Evolutionary conservation across 1,284 basidiomycete genomes (phyloP).

Genomic region (Puccinia brachypodii): DNA sequence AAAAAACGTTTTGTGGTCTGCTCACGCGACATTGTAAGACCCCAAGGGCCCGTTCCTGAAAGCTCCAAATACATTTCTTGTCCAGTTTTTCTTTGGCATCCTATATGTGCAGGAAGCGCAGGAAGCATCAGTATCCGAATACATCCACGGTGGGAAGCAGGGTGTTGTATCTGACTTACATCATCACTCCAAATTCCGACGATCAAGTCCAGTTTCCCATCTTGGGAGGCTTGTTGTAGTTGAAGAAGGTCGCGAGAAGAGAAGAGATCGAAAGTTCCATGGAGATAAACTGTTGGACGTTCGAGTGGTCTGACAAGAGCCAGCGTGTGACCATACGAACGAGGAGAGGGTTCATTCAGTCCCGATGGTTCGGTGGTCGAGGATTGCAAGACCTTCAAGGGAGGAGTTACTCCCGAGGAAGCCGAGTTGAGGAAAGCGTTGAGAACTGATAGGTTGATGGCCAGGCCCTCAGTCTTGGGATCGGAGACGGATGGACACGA

Average conservation of each 20-base stretch:
- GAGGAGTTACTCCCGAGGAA: neutral
- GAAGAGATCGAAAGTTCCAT: conserved; percentile 41
- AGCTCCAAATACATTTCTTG: conserved; percentile 28
- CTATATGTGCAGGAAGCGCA: neutral
- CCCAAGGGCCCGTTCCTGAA: conserved; percentile 36
- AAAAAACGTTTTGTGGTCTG: neutral
- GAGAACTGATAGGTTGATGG: conserved; percentile 20
- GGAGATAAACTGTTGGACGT: conserved; percentile 15
- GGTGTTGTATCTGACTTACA: neutral
- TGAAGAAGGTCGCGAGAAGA: conserved; percentile 16
- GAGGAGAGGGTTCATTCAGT: neutral
- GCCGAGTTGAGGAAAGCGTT: conserved; percentile 18
- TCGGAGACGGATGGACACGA: neutral
- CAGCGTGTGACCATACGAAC: neutral
- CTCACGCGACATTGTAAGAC: conserved; percentile 37
- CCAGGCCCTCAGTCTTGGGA: neutral
- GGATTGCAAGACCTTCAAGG: neutral
- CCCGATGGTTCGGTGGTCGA: neutral
- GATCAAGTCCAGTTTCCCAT: conserved; percentile 3
- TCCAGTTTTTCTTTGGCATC: conserved; percentile 24
- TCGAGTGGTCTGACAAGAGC: conserved; percentile 14
- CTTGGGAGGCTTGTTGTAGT: conserved; percentile 15
- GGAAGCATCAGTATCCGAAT: neutral
- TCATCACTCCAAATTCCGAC: conserved; percentile 39
- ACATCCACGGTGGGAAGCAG: neutral